Percentiles rank a stretch among this genome's conserved stretches.
Conservation (phyloP, 495 filamentous ascomycete species). For the Cladorrhinum samala region DNA sequence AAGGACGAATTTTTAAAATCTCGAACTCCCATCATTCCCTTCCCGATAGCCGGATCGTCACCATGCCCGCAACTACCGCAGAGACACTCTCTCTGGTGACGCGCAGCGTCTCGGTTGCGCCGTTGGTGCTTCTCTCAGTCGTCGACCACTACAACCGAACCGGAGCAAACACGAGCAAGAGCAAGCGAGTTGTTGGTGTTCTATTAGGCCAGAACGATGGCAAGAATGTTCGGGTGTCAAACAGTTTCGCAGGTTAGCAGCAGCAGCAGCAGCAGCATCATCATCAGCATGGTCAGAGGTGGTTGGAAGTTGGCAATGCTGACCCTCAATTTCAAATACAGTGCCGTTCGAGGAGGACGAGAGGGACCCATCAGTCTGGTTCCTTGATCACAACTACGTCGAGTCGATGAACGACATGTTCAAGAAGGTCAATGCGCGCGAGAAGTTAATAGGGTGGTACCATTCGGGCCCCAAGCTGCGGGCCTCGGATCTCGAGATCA, state of each 20-base stretch:
- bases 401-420: constrained; percentile 99
- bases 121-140: constrained; percentile 92
- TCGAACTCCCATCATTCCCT: not conserved
- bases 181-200: constrained; percentile 94
- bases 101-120: constrained; percentile 91
- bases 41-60: constrained; percentile 20
- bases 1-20: not conserved
- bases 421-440: constrained; percentile 98
- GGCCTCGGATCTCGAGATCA: constrained; percentile 97
- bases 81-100: constrained; percentile 89
- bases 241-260: constrained; percentile 85
- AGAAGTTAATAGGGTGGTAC: constrained; percentile 99
- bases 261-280: not conserved
- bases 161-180: constrained; percentile 66
- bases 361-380: constrained; percentile 97
- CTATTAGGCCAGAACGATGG: constrained; percentile 93
- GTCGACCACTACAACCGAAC: constrained; percentile 98
- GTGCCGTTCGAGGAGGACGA: constrained; percentile 99
- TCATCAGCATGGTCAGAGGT: not conserved
- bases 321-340: constrained; percentile 36
- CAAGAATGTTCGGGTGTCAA: constrained; percentile 91
- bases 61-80: constrained; percentile 90
- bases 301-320: not conserved
- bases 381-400: constrained; percentile 98
- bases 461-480: constrained; percentile 96